These are phyloP conservation scores for Nakazawaea ambrosiae DNA, from an alignment of 805 yeast genomes.

Conservation along the genomic window DNA sequence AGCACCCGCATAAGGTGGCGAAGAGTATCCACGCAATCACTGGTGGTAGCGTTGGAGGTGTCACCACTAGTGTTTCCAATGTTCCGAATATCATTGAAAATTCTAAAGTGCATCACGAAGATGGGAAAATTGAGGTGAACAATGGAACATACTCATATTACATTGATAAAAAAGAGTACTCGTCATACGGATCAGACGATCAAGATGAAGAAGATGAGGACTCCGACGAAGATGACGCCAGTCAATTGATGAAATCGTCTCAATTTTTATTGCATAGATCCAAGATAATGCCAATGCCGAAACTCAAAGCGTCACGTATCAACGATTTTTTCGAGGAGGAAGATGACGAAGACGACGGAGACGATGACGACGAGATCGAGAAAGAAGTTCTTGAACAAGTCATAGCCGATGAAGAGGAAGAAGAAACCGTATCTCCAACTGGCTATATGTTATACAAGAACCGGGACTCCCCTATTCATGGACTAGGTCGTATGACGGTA, in stretches of 20 bases:
- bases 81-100: background rate
- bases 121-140: background rate
- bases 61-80: background rate
- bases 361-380: background rate
- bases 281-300: conserved; percentile 2
- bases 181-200: no score
- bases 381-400: no score
- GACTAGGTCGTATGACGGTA: background rate
- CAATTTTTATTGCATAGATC: conserved; percentile 7
- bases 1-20: no score
- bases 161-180: conserved; percentile 4
- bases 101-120: background rate
- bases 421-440: background rate
- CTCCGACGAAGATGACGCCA: conserved; percentile 3
- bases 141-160: conserved; percentile 6
- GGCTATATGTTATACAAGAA: background rate
- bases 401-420: no score
- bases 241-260: conserved; percentile 3
- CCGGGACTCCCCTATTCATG: background rate
- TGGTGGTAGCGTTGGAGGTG: background rate
- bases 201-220: background rate
- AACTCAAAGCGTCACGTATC: background rate
- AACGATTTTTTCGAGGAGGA: conserved; percentile 1
- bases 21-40: no score
- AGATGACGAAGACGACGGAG: conserved; percentile 1